Conservation (phyloP, 495 filamentous ascomycete species). For the Elasticomyces elasticus region DNA sequence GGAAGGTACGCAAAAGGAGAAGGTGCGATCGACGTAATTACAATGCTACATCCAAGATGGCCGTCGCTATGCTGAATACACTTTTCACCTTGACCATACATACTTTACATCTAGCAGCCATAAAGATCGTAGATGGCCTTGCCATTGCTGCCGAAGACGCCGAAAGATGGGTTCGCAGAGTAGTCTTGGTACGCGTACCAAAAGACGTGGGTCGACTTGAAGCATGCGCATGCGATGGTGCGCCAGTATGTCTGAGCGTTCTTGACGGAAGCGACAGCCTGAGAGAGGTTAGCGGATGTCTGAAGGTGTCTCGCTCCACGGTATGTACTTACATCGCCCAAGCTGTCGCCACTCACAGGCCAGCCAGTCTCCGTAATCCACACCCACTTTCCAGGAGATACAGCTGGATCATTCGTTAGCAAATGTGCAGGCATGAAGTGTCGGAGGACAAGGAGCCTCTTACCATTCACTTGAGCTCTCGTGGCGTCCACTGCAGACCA, state of each 20-base stretch:
- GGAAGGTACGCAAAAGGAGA: not conserved
- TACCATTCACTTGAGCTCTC: constrained; percentile 19
- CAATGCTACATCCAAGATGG: not conserved
- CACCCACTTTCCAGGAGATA: constrained; percentile 25
- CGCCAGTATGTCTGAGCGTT: constrained; percentile 31
- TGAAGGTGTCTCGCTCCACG: no score
- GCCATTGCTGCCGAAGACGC: constrained; percentile 12
- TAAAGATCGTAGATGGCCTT: constrained; percentile 11
- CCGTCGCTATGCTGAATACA: not conserved
- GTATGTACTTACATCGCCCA: no score
- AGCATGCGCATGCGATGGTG: constrained; percentile 23
- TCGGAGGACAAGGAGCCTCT: no score
- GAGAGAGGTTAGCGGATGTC: not conserved
- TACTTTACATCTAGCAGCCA: constrained; percentile 1
- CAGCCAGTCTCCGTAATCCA: constrained; percentile 27
- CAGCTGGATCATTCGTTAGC: constrained; percentile 14
- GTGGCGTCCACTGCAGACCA: constrained; percentile 18
- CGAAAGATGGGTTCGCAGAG: constrained; percentile 16
- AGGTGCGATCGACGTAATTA: not conserved
- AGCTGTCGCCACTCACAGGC: constrained; percentile 20
- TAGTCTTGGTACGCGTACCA: constrained; percentile 32
- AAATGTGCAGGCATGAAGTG: constrained; percentile 9
- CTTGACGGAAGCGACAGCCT: constrained; percentile 16
- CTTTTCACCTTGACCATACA: not conserved
- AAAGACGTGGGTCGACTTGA: constrained; percentile 22